phyloP scores from a whole-genome alignment of 2,329 filamentous ascomycete genomes.

The Corniculantispora saksenae region DNA sequence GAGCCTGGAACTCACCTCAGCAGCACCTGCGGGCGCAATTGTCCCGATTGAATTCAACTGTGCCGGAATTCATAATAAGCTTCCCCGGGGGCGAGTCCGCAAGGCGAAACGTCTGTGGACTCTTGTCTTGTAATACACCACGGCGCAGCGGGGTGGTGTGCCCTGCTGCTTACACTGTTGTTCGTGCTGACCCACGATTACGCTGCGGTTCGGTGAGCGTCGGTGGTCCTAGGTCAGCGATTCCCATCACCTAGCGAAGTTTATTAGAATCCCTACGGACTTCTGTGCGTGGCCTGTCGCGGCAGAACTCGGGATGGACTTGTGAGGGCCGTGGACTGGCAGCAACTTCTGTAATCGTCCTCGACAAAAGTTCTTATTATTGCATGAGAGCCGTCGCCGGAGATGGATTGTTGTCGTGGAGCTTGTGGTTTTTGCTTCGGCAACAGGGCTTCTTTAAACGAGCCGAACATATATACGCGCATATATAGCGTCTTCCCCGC shows the following conservation, averaged over 20 bases:
- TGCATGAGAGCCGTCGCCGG: too few species aligned
- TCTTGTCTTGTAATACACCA: background rate
- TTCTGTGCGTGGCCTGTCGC: background rate
- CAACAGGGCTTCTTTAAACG: background rate
- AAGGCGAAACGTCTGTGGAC: background rate
- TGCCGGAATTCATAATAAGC: background rate
- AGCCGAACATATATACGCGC: background rate
- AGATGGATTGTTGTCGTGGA: background rate
- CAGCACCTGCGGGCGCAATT: background rate
- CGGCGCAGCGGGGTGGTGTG: background rate
- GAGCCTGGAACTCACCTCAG: background rate
- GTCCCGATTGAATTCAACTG: background rate
- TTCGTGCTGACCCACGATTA: background rate
- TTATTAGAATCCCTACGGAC: background rate
- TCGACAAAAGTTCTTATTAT: background rate
- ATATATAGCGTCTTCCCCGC: too few species aligned
- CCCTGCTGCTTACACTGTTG: background rate
- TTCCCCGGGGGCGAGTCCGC: background rate
- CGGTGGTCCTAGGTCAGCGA: too few species aligned
- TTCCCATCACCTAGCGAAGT: too few species aligned
- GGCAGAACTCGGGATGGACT: background rate
- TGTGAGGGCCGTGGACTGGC: too few species aligned
- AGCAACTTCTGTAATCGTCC: background rate
- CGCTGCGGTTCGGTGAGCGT: background rate
- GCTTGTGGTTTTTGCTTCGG: background rate